A percentile compares a stretch with the other conserved stretches of the same genome.
phyloP scores from a whole-genome alignment of 257 asterid species.

The Solanum appendiculatum region DNA sequence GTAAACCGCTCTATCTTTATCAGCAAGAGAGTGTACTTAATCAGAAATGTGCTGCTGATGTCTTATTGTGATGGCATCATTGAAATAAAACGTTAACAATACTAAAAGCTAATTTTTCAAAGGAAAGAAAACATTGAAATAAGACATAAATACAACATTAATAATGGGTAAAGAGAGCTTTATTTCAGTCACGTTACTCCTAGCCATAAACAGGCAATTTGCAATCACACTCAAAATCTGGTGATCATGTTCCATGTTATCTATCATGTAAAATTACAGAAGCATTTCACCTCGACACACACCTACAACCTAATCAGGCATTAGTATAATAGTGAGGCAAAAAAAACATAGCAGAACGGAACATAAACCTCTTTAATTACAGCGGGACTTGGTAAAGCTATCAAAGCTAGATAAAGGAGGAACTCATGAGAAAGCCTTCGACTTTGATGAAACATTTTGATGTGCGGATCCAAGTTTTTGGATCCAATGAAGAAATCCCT shows the following conservation, averaged over 20 bases:
- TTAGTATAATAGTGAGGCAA: conserved; percentile 8
- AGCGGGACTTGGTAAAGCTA: conserved; percentile 4
- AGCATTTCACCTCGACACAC: not conserved
- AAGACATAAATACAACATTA: not conserved
- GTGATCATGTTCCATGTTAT: conserved; percentile 1
- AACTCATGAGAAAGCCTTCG: conserved; percentile 21
- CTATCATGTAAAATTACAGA: conserved; percentile 5
- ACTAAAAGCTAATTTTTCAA: not conserved
- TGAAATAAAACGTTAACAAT: not conserved
- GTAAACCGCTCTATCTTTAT: not conserved
- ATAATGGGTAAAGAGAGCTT: not conserved
- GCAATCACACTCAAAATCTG: conserved; percentile 1
- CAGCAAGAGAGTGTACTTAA: not conserved
- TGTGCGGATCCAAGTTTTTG: conserved; percentile 34
- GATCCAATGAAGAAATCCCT: conserved; percentile 34
- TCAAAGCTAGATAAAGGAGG: conserved; percentile 5
- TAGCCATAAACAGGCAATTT: not conserved
- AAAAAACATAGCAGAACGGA: not conserved
- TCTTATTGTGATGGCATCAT: not conserved
- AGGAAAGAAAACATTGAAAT: not conserved
- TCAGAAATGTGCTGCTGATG: not conserved
- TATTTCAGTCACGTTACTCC: not conserved
- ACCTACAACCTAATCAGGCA: conserved; percentile 7
- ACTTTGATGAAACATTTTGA: conserved; percentile 17
- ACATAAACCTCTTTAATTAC: conserved; percentile 10